Percentiles rank a stretch among this genome's conserved stretches.
These are phyloP conservation scores for Paramyrothecium roridum DNA, from an alignment of 2,329 filamentous ascomycete species.

Conservation along the genomic window DNA sequence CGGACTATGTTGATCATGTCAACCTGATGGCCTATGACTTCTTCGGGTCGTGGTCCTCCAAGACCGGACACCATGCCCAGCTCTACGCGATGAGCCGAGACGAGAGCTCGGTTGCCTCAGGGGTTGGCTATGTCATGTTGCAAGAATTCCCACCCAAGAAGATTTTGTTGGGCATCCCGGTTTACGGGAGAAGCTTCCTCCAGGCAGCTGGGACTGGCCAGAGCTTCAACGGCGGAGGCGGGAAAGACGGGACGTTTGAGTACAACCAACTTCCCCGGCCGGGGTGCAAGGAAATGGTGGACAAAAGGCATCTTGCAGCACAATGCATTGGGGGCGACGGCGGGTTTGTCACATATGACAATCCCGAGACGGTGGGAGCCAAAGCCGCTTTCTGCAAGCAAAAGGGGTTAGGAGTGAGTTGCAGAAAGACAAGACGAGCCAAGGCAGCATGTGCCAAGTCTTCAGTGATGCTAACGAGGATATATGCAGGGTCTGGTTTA, in stretches of 20 bases:
- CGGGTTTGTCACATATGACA: constrained; percentile 79
- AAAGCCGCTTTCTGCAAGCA: constrained; percentile 74
- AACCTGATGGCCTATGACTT: constrained; percentile 84
- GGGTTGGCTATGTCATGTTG: constrained; percentile 61
- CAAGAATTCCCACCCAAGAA: constrained; percentile 67
- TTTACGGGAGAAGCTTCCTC: constrained; percentile 73
- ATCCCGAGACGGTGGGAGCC: constrained; percentile 68
- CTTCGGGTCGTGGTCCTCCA: constrained; percentile 64
- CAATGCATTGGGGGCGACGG: constrained; percentile 71
- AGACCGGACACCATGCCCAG: constrained; percentile 73
- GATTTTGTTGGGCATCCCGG: constrained; percentile 72
- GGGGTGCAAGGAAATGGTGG: constrained; percentile 62
- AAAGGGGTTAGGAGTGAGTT: constrained; percentile 61
- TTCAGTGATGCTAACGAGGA: not conserved
- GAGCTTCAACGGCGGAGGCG: constrained; percentile 49
- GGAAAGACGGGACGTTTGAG: constrained; percentile 69
- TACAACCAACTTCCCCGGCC: constrained; percentile 66
- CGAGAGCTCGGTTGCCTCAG: constrained; percentile 63
- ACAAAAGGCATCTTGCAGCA: constrained; percentile 65
- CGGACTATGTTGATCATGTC: constrained; percentile 67
- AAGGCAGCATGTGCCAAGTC: not conserved
- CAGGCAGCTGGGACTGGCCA: constrained; percentile 64
- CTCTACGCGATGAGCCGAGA: constrained; percentile 61
- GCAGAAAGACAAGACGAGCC: constrained; percentile 7
- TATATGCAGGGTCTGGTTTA: constrained; percentile 67